These are phyloP conservation scores for Exserohilum rostratum DNA, from an alignment of 2,329 filamentous ascomycete species.

Conservation along the genomic window DNA sequence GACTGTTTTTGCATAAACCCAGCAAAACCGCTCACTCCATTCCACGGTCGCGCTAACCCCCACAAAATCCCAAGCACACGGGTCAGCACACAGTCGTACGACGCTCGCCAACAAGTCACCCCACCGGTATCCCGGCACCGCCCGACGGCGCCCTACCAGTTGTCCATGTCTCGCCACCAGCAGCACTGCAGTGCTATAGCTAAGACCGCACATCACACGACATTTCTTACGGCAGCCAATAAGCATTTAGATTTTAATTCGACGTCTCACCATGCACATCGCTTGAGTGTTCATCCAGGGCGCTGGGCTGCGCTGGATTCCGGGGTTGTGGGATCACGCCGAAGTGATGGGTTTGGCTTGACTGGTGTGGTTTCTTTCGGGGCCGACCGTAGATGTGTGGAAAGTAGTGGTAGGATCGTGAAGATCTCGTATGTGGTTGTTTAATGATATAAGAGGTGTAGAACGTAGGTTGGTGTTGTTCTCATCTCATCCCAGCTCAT, in stretches of 20 bases:
- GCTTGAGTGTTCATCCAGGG: not conserved
- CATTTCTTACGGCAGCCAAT: not conserved
- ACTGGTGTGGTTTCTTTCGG: not conserved
- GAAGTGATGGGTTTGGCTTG: not conserved
- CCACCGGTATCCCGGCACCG: slow-evolving; percentile 8
- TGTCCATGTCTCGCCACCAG: slow-evolving; percentile 8
- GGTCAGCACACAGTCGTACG: slow-evolving; percentile 11
- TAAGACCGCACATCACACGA: not conserved
- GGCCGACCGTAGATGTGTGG: not conserved
- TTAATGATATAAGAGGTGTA: not conserved
- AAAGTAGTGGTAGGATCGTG: not conserved
- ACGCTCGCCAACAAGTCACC: slow-evolving; percentile 5
- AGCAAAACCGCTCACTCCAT: too few relatives aligned
- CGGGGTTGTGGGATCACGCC: not conserved
- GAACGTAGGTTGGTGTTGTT: too few relatives aligned
- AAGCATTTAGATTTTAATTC: not conserved
- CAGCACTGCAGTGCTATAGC: not conserved
- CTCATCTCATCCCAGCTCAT: too few relatives aligned
- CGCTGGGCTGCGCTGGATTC: not conserved
- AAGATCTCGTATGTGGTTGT: too few relatives aligned
- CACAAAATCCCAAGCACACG: not conserved
- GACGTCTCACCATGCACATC: not conserved
- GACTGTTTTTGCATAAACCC: not conserved
- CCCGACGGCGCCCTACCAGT: not conserved
- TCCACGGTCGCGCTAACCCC: not conserved